phyloP scores from a whole-genome alignment of 805 yeast species.

The Metschnikowia anglica region DNA sequence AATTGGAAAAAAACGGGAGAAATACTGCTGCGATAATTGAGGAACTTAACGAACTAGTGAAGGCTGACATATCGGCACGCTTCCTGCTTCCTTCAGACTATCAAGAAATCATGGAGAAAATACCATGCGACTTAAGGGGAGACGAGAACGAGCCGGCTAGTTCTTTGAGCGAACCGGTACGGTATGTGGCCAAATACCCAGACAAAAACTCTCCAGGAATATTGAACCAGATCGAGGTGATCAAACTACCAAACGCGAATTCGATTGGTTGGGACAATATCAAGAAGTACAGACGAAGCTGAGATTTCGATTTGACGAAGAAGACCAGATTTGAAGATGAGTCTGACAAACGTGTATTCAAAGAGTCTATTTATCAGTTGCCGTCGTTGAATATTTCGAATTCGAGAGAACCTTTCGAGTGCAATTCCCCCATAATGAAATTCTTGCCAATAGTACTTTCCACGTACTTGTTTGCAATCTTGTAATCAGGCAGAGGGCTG shows the following conservation, averaged over 20 bases:
- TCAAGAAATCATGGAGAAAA: conserved; percentile 30
- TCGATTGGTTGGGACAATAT: conserved; percentile 45
- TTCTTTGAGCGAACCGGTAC: conserved; percentile 36
- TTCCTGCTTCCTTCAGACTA: conserved; percentile 37
- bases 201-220: conserved; percentile 34
- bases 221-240: conserved; percentile 38
- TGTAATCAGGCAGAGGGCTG: conserved; percentile 13
- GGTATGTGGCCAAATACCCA: conserved; percentile 31
- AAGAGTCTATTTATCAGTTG: not conserved
- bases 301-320: too few relatives aligned
- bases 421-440: conserved; percentile 16
- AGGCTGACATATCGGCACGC: conserved; percentile 22
- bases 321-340: not conserved
- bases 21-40: conserved; percentile 6
- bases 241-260: conserved; percentile 45
- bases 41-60: conserved; percentile 16
- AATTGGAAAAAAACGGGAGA: conserved; percentile 3
- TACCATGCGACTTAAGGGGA: conserved; percentile 37
- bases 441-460: conserved; percentile 19
- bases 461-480: conserved; percentile 18
- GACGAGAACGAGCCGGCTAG: conserved; percentile 17
- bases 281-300: conserved; percentile 27
- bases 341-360: not conserved
- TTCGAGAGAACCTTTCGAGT: conserved; percentile 15
- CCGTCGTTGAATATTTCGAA: conserved; percentile 18